Evolutionary conservation across 75 land plant genomes (phyloP).

Genomic region (Sequoiadendron giganteum): DNA sequence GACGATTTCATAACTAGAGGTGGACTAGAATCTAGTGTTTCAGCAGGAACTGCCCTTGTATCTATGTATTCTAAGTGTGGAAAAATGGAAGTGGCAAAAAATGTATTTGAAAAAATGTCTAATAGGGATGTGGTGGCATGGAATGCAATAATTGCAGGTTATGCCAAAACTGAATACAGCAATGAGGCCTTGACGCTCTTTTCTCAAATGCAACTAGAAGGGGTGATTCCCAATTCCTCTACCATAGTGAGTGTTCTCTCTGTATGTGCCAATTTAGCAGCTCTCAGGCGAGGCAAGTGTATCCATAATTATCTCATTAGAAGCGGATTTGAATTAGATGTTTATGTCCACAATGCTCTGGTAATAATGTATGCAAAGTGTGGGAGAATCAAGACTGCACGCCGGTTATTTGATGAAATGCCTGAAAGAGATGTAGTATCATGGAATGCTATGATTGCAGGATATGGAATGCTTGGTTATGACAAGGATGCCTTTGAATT

Average conservation of each 20-base stretch:
- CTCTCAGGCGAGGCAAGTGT: conserved; percentile 7
- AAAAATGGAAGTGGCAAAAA: conserved; percentile 22
- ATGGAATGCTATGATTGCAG: conserved; percentile 24
- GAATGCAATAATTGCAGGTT: conserved; percentile 56
- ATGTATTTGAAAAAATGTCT: conserved; percentile 43
- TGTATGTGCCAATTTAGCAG: conserved; percentile 38
- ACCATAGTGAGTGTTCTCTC: conserved; percentile 43
- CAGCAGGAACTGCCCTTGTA: conserved; percentile 47
- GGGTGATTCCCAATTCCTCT: conserved; percentile 29
- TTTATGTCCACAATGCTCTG: conserved; percentile 10
- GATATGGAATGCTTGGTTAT: conserved; percentile 10
- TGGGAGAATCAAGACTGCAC: conserved; percentile 16
- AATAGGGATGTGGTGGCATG: conserved; percentile 37
- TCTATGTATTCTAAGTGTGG: conserved; percentile 54
- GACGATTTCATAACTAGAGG: conserved; percentile 50
- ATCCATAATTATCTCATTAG: conserved; percentile 8
- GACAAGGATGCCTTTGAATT: conserved; percentile 19
- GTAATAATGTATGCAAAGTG: conserved; percentile 13
- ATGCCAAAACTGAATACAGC: conserved; percentile 25
- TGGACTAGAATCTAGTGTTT: conserved; percentile 44
- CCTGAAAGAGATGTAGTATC: conserved; percentile 16
- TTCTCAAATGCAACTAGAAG: conserved; percentile 29
- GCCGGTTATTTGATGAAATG: conserved; percentile 16
- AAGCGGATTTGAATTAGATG: conserved; percentile 15
- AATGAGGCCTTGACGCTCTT: conserved; percentile 43